Evolutionary conservation across 768 basidiomycete genomes (phyloP).

Genomic region (Tylopilus plumbeoviolaceoides): DNA sequence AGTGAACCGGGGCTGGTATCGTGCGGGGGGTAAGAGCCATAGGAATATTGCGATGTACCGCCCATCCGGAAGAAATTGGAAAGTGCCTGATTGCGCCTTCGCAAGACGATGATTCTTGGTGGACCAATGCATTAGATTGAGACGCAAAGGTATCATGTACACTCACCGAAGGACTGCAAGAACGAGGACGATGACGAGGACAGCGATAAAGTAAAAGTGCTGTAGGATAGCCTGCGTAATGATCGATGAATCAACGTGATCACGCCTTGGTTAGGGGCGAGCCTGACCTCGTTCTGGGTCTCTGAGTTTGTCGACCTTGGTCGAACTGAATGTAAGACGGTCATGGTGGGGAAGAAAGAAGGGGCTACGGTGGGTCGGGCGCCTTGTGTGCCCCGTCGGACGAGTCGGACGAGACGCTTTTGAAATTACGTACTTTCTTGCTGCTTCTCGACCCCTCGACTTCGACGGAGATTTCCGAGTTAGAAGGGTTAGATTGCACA

Average conservation of each 20-base stretch:
- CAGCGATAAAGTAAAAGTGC: slow-evolving; percentile 24
- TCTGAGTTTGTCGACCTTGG: background rate
- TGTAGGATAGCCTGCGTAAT: slow-evolving; percentile 16
- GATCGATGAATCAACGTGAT: background rate
- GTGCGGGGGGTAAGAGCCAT: slow-evolving; percentile 1
- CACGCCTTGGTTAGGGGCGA: background rate
- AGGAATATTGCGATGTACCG: background rate
- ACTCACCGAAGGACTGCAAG: slow-evolving; percentile 23
- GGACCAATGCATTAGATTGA: slow-evolving; percentile 1
- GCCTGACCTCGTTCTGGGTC: slow-evolving; percentile 14
- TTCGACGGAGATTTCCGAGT: background rate
- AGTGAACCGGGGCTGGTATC: slow-evolving; percentile 4
- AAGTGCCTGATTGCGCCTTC: slow-evolving; percentile 16
- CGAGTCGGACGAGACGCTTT: background rate
- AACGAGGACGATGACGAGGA: slow-evolving; percentile 6
- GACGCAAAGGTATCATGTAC: background rate
- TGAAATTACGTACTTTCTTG: background rate
- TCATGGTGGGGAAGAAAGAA: slow-evolving; percentile 2
- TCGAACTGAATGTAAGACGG: background rate
- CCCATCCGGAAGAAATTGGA: slow-evolving; percentile 21
- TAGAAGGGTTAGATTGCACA: background rate
- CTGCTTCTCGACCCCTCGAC: background rate
- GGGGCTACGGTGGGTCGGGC: no score
- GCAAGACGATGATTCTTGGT: slow-evolving; percentile 20
- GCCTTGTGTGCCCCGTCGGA: background rate